Conservation (phyloP, 2,329 filamentous ascomycete species). For the Trichoderma cornu-damae region DNA sequence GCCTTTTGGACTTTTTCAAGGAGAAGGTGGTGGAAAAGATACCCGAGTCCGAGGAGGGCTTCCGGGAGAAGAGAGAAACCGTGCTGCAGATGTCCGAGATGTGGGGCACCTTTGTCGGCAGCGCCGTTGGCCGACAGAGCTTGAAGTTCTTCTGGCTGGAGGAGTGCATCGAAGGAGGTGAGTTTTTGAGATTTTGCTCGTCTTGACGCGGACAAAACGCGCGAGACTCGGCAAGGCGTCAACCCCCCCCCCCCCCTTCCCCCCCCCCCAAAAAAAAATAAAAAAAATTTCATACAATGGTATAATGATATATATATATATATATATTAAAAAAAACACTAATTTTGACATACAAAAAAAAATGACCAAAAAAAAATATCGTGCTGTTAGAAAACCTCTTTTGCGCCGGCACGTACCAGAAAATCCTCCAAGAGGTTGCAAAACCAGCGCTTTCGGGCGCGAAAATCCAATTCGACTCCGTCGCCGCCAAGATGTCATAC, state of each 20-base stretch:
- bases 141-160: slow-evolving; percentile 75
- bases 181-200: slow-evolving; percentile 19
- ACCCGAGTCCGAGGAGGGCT: slow-evolving; percentile 39
- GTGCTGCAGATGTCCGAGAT: slow-evolving; percentile 54
- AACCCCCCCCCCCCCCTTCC: no score
- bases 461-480: slow-evolving; percentile 47
- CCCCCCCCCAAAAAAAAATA: no score
- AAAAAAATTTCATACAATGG: no score
- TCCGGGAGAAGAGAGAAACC: slow-evolving; percentile 37
- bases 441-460: slow-evolving; percentile 52
- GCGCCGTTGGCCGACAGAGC: slow-evolving; percentile 58
- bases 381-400: slow-evolving; percentile 51
- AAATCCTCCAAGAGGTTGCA: slow-evolving; percentile 54
- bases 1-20: slow-evolving; percentile 51
- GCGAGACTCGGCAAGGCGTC: no score
- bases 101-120: slow-evolving; percentile 69
- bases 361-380: not conserved
- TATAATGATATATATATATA: no score
- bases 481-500: slow-evolving; percentile 41
- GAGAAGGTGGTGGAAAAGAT: slow-evolving; percentile 43
- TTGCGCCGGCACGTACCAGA: slow-evolving; percentile 54
- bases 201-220: not conserved
- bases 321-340: no score
- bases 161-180: slow-evolving; percentile 68
- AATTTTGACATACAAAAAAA: no score